A percentile compares a stretch with the other conserved stretches of the same genome.
These are phyloP conservation scores for Oenanthe javanica DNA, from an alignment of 140 eudicot species.

Conservation along the genomic window DNA sequence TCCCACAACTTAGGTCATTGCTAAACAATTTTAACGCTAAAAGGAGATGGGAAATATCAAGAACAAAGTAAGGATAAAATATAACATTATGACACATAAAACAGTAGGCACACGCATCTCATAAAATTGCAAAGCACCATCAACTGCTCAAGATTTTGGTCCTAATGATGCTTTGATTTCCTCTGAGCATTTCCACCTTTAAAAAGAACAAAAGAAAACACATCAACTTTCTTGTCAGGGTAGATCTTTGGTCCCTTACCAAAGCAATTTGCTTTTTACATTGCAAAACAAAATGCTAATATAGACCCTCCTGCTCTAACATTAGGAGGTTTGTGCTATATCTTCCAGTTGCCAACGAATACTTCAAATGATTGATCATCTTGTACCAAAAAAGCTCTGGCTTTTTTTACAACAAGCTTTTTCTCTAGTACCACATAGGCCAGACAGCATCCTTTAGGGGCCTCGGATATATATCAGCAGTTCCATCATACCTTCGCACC, in stretches of 20 bases:
- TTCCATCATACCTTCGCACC: conserved; percentile 16
- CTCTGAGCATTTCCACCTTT: background rate
- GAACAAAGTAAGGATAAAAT: background rate
- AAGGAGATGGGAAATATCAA: background rate
- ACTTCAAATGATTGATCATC: background rate
- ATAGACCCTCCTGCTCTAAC: background rate
- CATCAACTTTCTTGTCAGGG: background rate
- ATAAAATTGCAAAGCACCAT: background rate
- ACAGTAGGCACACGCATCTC: background rate
- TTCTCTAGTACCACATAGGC: background rate
- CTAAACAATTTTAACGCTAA: background rate
- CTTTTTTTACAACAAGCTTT: background rate
- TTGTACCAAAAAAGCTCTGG: background rate
- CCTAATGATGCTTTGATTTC: background rate
- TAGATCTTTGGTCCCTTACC: background rate
- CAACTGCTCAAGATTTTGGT: background rate
- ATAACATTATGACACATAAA: background rate
- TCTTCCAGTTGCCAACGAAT: background rate
- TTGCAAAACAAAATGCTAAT: background rate
- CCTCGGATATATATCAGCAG: background rate
- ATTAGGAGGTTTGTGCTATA: background rate
- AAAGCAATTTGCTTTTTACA: conserved; percentile 11
- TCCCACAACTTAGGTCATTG: too few species aligned
- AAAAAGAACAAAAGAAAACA: background rate
- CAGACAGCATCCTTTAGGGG: background rate